Evolutionary conservation across 306 rosid genomes (phyloP), one percentile per base, ranked within the genome.

Genomic region (Casuarina cunninghamiana): DNA sequence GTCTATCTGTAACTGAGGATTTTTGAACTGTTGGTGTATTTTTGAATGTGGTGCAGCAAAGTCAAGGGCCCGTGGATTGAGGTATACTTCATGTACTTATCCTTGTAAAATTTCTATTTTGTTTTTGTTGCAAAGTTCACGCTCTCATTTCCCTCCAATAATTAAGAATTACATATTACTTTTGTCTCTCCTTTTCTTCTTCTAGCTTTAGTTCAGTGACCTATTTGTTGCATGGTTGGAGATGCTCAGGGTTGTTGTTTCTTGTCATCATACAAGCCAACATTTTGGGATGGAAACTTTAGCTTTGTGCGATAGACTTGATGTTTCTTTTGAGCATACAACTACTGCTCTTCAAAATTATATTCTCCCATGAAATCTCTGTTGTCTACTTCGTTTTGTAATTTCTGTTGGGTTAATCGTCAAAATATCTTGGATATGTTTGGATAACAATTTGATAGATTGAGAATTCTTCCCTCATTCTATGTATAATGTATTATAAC

Each of bases 1-100:
- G 54, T 81, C 96, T 37, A 90, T 95, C 77, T 88, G 96, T 85
- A 88, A 84, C 89, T 91, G 88, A 93, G 55, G 63, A 26, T 44
- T 78, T 75, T 81, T 81, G 80, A 77, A 68, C 75, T 78, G 43
- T 80, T 68, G 78, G 7, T 76, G 69, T 50, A 57, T 79, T 71
- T 86, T 67, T 69, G 79, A 57, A 72, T 46, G 79, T 71, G 83
- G 77, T 78, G 89, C 87, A 76, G 83, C 79, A 19, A 82, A 82
- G 80, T 84, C 81, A 48, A 8, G n/a, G 71, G 76, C 77, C 71
- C 61, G 53, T 45, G 75, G 66, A 65, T 80, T 55, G 79, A 84
- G 91, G 96, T 90, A 89, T 78, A 72, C 71, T 21, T 73, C 62
- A 57, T 69, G 71, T 53, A 44, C 73, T 49, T 15, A 49, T 72